Base-by-base conservation (phyloP, 2,329 filamentous ascomycete genomes). In the Claviceps sp. region DNA sequence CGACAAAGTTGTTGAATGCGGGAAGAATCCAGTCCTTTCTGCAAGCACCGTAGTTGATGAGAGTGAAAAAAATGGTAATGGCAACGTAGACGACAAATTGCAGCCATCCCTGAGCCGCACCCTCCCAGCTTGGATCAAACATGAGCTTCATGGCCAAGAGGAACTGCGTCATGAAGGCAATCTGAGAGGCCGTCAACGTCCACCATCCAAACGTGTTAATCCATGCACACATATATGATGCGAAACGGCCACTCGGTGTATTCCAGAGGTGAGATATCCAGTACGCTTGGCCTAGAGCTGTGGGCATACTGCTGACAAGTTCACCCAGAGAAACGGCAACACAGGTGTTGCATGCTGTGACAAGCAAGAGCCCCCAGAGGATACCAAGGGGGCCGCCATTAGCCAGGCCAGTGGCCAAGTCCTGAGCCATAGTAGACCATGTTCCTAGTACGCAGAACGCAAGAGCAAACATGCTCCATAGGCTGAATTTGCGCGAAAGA, bases 201-300 rank as follows among this genome's bases (percentile, higher is more conserved):
- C 75, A 78, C 77, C 77, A 81, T 13, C 77, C 77, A 53, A 79
- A 79, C 0, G 72, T 77, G 61, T 80, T 80, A 58, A 79, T 77
- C 75, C 76, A 80, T 2, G 77, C 77, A 56, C 75, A 78, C 63
- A 80, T 69, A 58, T 80, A 81, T 1, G 74, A 77, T 4, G 63
- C 58, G 54, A 78, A 76, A 1, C 77, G 70, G 1, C 76, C 77
- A 1, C 14, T 59, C 58, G 53, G 62, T 47, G 67, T 70, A 63
- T 49, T 59, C 59, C 62, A 67, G 34, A 69, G 59, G 2, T 62
- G 62, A 26, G 65, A 64, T 51, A 67, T 63, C 76, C 77, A 82
- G 61, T 77, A 80, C 0, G 77, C 77, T 63, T 82, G 78, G 0
- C 78, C 78, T 2, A 81, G 65, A 0, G 78, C 77, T 0, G 77